Conservation (phyloP, 768 basidiomycete genomes). For the Boletales sp. region DNA sequence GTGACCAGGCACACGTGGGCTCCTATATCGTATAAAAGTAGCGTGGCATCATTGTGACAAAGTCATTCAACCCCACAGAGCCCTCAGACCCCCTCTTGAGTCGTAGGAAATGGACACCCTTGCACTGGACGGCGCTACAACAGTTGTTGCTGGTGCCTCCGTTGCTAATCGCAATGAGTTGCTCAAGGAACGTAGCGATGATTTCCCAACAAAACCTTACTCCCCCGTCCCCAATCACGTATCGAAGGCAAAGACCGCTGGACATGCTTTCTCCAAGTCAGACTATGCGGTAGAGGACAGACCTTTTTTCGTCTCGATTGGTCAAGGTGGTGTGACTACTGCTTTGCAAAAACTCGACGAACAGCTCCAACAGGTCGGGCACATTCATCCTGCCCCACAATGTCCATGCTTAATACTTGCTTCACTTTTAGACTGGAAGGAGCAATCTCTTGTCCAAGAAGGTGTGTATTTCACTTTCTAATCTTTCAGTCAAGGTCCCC, state of each 20-base stretch:
- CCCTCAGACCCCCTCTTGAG: neutral
- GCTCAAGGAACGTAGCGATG: conserved; percentile 12
- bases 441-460: conserved; percentile 62
- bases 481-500: neutral
- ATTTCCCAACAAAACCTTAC: conserved; percentile 22
- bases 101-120: conserved; percentile 25
- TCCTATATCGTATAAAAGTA: no score
- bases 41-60: no score
- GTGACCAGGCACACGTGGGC: no score
- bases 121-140: conserved; percentile 42
- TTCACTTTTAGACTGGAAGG: conserved; percentile 47
- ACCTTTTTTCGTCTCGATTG: conserved; percentile 70
- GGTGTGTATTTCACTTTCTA: conserved; percentile 23
- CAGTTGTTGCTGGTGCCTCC: conserved; percentile 42
- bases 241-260: conserved; percentile 13
- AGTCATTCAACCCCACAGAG: neutral
- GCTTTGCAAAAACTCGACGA: conserved; percentile 69
- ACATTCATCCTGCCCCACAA: neutral
- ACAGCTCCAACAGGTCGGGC: conserved; percentile 46
- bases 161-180: conserved; percentile 23
- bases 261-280: conserved; percentile 41
- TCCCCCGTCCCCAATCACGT: conserved; percentile 4
- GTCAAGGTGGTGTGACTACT: conserved; percentile 58
- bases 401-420: conserved; percentile 5
- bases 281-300: conserved; percentile 55